A percentile compares a stretch with the other conserved stretches of the same genome.
Conservation (phyloP, 768 basidiomycete species). For the Hysterangium stoloniferum region DNA sequence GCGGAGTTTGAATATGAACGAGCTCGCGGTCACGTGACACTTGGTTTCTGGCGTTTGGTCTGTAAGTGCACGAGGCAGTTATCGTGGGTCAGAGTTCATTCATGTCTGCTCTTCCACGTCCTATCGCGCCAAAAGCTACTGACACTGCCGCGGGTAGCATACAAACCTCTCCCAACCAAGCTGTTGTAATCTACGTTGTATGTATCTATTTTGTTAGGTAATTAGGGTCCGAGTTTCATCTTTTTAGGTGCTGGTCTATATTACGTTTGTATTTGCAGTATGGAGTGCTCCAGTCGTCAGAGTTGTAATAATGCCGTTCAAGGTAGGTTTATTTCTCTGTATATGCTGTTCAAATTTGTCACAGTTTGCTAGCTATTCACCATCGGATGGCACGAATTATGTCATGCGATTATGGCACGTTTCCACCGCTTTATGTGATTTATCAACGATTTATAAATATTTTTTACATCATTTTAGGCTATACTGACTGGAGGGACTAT, state of each 20-base stretch:
- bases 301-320: constrained; percentile 74
- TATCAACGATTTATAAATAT: background rate
- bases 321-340: constrained; percentile 24
- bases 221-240: constrained; percentile 4
- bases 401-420: constrained; percentile 70
- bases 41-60: background rate
- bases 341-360: background rate
- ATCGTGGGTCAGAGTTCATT: too few relatives aligned
- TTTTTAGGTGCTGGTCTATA: constrained; percentile 69
- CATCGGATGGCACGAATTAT: constrained; percentile 85
- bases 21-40: constrained; percentile 6
- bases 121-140: constrained; percentile 24
- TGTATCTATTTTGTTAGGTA: constrained; percentile 23
- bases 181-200: constrained; percentile 71
- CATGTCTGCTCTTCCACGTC: constrained; percentile 12
- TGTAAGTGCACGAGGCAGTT: background rate
- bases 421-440: constrained; percentile 3
- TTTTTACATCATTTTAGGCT: constrained; percentile 38
- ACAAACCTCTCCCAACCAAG: constrained; percentile 64
- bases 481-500: constrained; percentile 75
- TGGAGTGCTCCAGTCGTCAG: constrained; percentile 83
- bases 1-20: background rate
- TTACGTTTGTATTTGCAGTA: constrained; percentile 78
- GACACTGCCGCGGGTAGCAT: constrained; percentile 10
- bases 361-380: constrained; percentile 46